Evolutionary conservation across 2,329 filamentous ascomycete genomes (phyloP).

Genomic region (Fusarium pininemorale): DNA sequence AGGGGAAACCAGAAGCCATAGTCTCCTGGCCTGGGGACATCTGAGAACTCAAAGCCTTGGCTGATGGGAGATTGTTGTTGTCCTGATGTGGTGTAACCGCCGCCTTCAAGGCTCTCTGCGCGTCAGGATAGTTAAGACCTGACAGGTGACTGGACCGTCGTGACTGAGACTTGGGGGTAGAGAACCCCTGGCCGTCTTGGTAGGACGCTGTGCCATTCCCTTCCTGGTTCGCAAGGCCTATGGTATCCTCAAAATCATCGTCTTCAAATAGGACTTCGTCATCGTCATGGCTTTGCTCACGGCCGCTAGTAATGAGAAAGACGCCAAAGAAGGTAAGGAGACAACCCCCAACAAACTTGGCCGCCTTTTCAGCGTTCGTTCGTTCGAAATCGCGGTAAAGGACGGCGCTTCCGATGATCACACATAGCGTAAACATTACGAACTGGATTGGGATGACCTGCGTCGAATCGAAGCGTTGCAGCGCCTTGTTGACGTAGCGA

Average conservation of each 20-base stretch:
- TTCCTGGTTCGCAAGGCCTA: constrained; percentile 65
- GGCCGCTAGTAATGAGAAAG: constrained; percentile 93
- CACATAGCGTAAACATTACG: constrained; percentile 93
- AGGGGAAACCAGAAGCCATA: constrained; percentile 55
- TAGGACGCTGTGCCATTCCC: constrained; percentile 25
- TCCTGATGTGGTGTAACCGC: constrained; percentile 48
- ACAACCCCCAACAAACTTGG: constrained; percentile 91
- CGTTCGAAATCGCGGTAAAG: constrained; percentile 95
- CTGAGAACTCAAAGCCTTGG: constrained; percentile 48
- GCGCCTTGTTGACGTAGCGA: constrained; percentile 87
- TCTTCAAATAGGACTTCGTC: constrained; percentile 61
- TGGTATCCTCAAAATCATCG: constrained; percentile 71
- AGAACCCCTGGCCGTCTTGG: constrained; percentile 31
- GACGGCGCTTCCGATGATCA: constrained; percentile 92
- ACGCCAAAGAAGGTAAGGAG: constrained; percentile 93
- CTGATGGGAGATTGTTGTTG: constrained; percentile 49
- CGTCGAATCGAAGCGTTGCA: constrained; percentile 95
- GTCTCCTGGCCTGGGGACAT: constrained; percentile 48
- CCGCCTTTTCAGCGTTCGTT: constrained; percentile 75
- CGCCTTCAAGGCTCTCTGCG: constrained; percentile 45
- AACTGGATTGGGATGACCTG: constrained; percentile 99
- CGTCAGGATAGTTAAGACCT: constrained; percentile 55
- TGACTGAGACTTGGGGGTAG: constrained; percentile 47
- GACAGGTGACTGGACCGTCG: constrained; percentile 61
- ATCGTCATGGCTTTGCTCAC: constrained; percentile 68